phyloP scores from a whole-genome alignment of 2,329 filamentous ascomycete species.

The Alternaria novae-zelandiae region DNA sequence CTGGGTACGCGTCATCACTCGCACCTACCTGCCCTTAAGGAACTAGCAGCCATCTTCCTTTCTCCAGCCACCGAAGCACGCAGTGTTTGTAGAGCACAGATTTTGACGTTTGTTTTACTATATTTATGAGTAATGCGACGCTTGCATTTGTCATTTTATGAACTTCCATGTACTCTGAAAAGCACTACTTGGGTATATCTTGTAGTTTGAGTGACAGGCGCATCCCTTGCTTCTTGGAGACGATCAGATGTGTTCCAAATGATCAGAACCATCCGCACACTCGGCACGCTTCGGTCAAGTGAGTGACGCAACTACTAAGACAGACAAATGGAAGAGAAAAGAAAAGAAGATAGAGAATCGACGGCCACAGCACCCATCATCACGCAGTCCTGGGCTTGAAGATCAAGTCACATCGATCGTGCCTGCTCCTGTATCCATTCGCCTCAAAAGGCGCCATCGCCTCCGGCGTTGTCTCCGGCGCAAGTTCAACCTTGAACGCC shows the following conservation, averaged over 20 bases:
- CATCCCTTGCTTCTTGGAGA: not conserved
- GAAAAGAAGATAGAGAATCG: not conserved
- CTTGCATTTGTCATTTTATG: not conserved
- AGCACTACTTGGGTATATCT: not conserved
- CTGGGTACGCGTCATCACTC: not conserved
- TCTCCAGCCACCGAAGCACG: not conserved
- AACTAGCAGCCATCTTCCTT: not conserved
- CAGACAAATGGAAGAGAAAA: too few species aligned
- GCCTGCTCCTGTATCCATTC: slow-evolving; percentile 24
- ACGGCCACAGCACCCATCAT: not conserved
- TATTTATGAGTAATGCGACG: not conserved
- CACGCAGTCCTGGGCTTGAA: slow-evolving; percentile 13
- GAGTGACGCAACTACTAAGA: not conserved
- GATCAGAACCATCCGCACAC: not conserved
- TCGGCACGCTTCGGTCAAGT: not conserved
- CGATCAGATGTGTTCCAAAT: not conserved
- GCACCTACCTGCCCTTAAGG: not conserved
- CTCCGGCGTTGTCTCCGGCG: slow-evolving; percentile 26
- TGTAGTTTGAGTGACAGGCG: not conserved
- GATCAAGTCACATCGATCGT: slow-evolving; percentile 25
- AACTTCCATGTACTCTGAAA: not conserved
- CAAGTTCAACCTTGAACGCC: slow-evolving; percentile 20
- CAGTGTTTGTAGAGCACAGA: too few species aligned
- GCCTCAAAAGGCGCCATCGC: slow-evolving; percentile 29
- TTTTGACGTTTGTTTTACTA: too few species aligned